Percentiles rank a stretch among this genome's conserved stretches.
Conservation (phyloP, 1,284 basidiomycete genomes). For the Rhizoctonia solani region DNA sequence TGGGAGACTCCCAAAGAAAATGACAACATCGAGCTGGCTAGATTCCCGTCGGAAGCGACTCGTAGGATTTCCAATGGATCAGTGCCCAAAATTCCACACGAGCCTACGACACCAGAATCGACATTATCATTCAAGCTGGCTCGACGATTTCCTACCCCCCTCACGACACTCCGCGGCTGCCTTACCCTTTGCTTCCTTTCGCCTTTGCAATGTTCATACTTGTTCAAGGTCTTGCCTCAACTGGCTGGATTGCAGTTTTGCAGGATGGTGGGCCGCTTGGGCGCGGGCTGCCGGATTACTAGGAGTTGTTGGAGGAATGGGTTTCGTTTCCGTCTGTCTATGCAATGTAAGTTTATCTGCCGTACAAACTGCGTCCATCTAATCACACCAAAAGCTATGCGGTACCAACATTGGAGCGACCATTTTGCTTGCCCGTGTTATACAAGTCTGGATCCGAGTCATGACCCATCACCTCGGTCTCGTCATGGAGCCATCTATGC, state of each 20-base stretch:
- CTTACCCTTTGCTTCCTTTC: conserved; percentile 85
- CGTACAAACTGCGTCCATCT: not conserved
- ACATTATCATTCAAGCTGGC: conserved; percentile 34
- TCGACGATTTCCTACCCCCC: conserved; percentile 72
- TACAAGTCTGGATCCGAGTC: conserved; percentile 50
- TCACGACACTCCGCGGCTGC: conserved; percentile 70
- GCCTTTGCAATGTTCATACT: conserved; percentile 96
- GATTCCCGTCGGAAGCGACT: not conserved
- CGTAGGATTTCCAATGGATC: not conserved
- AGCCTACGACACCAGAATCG: not conserved
- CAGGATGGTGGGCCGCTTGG: conserved; percentile 67
- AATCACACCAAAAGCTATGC: conserved; percentile 56
- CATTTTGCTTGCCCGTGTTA: conserved; percentile 76
- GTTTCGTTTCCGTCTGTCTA: conserved; percentile 63
- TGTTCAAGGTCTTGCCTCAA: conserved; percentile 79
- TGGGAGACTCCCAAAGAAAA: conserved; percentile 10
- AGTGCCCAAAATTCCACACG: not conserved
- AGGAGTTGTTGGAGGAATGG: conserved; percentile 55
- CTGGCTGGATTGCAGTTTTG: conserved; percentile 95
- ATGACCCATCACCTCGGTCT: conserved; percentile 43
- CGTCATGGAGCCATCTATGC: conserved; percentile 53
- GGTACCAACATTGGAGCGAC: conserved; percentile 97
- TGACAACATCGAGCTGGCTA: conserved; percentile 32
- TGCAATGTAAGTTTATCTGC: conserved; percentile 68
- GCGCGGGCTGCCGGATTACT: conserved; percentile 47